Percentiles rank a stretch among this genome's conserved stretches.
Conservation (phyloP, 331 rosid species). For the Telfairia occidentalis region DNA sequence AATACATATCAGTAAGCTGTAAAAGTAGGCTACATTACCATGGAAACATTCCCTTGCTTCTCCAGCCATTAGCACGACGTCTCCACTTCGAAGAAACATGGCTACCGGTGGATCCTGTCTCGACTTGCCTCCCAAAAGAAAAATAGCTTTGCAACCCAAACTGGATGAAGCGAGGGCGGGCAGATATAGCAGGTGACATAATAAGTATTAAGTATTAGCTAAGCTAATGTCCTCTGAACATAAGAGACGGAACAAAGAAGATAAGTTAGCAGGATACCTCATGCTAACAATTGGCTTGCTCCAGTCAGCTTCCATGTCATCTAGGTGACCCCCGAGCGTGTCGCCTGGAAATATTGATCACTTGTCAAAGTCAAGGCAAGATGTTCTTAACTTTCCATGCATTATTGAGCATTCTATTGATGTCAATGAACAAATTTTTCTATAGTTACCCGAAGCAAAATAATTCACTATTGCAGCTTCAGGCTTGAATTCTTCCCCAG, state of each 20-base stretch:
- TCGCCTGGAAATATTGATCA: conserved; percentile 36
- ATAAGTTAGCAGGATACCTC: conserved; percentile 36
- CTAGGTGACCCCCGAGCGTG: conserved; percentile 88
- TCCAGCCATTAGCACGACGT: conserved; percentile 88
- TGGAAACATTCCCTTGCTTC: conserved; percentile 91
- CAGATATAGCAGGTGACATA: background rate
- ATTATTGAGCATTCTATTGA: background rate
- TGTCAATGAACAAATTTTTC: background rate
- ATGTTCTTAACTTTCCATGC: background rate
- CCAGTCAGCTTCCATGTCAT: conserved; percentile 98
- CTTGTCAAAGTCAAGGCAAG: background rate
- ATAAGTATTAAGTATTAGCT: background rate
- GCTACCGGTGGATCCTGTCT: conserved; percentile 72
- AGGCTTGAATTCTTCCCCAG: conserved; percentile 67
- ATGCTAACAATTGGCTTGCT: conserved; percentile 76
- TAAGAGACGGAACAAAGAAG: background rate
- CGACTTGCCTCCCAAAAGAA: conserved; percentile 80
- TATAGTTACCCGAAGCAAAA: conserved; percentile 54
- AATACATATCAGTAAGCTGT: background rate
- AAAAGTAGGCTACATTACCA: conserved; percentile 31
- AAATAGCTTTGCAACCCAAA: conserved; percentile 92
- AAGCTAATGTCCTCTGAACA: no score
- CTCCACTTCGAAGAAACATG: conserved; percentile 94
- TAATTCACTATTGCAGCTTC: conserved; percentile 94
- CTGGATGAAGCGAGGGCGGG: conserved; percentile 13